phyloP scores from a whole-genome alignment of 176 grass and related monocot species.

The Hordeum vulgare region MorexV3_pseudomolecules_assembly NC_058524.1:627514468-627514967 shows the following conservation, averaged over 20 bases:
- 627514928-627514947: too few species aligned
- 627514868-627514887: background rate
- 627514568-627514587: background rate
- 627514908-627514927: background rate
- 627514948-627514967: background rate
- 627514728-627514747: conserved; percentile 8
- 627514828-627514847: background rate
- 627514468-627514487: background rate
- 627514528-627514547: background rate
- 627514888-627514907: background rate
- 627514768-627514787: background rate
- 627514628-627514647: background rate
- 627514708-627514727: background rate
- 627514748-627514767: background rate
- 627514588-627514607: background rate
- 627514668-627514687: background rate
- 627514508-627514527: background rate
- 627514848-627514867: background rate
- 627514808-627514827: background rate
- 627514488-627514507: conserved; percentile 4
- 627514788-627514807: background rate
- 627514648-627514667: background rate
- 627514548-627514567: background rate
- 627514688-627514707: background rate
- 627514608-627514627: background rate